Evolutionary conservation across 768 basidiomycete genomes (phyloP).

Genomic region (Hydnomerulius pinastri): DNA sequence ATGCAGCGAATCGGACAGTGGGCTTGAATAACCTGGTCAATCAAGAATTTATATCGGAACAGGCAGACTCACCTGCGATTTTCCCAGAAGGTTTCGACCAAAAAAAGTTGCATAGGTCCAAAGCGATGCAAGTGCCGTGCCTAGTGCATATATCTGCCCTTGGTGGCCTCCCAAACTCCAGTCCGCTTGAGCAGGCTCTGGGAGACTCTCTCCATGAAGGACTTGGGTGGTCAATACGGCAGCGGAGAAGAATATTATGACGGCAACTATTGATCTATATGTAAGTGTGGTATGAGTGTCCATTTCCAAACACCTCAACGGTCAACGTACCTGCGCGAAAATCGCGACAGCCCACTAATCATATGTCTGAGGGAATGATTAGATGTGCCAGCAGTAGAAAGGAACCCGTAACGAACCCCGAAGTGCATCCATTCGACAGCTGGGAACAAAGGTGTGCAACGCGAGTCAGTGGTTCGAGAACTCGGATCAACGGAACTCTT

Average conservation of each 20-base stretch:
- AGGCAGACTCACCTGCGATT: not conserved
- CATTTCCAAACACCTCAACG: not conserved
- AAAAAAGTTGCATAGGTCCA: not conserved
- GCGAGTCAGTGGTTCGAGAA: too few relatives aligned
- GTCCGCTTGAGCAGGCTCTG: slow-evolving; percentile 32
- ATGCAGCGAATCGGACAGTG: slow-evolving; percentile 41
- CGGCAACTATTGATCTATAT: slow-evolving; percentile 54
- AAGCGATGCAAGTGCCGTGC: slow-evolving; percentile 13
- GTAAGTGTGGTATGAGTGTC: slow-evolving; percentile 2
- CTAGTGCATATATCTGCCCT: slow-evolving; percentile 24
- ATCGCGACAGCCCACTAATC: slow-evolving; percentile 59
- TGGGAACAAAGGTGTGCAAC: slow-evolving; percentile 18
- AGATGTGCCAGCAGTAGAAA: too few relatives aligned
- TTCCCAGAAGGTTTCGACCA: not conserved
- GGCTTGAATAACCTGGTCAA: slow-evolving; percentile 7
- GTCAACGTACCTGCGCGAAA: slow-evolving; percentile 50
- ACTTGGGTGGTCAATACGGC: slow-evolving; percentile 47
- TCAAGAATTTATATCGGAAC: not conserved
- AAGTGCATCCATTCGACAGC: slow-evolving; percentile 67
- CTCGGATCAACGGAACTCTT: too few relatives aligned
- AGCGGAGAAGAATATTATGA: slow-evolving; percentile 51
- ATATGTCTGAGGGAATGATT: slow-evolving; percentile 49
- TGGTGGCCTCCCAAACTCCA: slow-evolving; percentile 44
- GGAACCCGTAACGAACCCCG: slow-evolving; percentile 50
- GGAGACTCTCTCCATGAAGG: slow-evolving; percentile 36